Percentiles rank a stretch among this genome's conserved stretches.
phyloP scores from a whole-genome alignment of 2,329 filamentous ascomycete genomes.

The Cladophialophora yegresii region DNA sequence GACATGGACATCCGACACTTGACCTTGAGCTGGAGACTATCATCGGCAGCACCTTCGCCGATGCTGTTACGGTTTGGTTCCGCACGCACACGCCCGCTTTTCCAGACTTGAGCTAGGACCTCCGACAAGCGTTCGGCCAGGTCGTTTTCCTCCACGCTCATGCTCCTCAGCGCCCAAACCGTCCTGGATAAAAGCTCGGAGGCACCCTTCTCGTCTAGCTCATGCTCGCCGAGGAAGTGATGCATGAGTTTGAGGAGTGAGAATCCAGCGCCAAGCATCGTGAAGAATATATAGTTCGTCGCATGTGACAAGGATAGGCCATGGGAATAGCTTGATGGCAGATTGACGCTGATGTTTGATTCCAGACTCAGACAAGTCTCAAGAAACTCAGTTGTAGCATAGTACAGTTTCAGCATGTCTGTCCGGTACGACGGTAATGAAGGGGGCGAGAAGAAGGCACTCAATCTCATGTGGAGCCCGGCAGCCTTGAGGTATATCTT shows the following conservation, averaged over 20 bases:
- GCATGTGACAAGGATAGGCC: conserved; percentile 54
- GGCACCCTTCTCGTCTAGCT: conserved; percentile 53
- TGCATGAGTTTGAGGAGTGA: conserved; percentile 67
- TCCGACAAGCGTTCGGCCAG: conserved; percentile 65
- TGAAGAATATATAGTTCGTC: conserved; percentile 66
- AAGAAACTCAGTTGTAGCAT: conserved; percentile 51
- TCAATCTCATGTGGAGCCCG: conserved; percentile 52
- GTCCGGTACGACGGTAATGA: conserved; percentile 50
- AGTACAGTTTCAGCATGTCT: conserved; percentile 50
- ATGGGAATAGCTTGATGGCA: conserved; percentile 36
- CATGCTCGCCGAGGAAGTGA: conserved; percentile 61
- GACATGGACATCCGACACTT: conserved; percentile 69
- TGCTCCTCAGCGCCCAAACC: conserved; percentile 60
- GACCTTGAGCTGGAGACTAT: conserved; percentile 62
- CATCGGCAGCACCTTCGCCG: conserved; percentile 29
- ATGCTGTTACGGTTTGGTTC: conserved; percentile 35
- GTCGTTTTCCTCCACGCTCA: conserved; percentile 65
- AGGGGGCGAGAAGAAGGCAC: conserved; percentile 54
- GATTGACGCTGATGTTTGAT: conserved; percentile 43
- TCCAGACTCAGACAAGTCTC: conserved; percentile 50
- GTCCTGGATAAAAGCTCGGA: conserved; percentile 61
- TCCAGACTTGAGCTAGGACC: conserved; percentile 67
- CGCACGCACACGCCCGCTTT: conserved; percentile 46
- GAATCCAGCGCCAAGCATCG: conserved; percentile 66
- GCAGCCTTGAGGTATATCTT: conserved; percentile 51